Percentiles rank a stretch among this genome's conserved stretches.
Conservation (phyloP, 129 eudicot species). For the Flaveria ramosissima region DNA sequence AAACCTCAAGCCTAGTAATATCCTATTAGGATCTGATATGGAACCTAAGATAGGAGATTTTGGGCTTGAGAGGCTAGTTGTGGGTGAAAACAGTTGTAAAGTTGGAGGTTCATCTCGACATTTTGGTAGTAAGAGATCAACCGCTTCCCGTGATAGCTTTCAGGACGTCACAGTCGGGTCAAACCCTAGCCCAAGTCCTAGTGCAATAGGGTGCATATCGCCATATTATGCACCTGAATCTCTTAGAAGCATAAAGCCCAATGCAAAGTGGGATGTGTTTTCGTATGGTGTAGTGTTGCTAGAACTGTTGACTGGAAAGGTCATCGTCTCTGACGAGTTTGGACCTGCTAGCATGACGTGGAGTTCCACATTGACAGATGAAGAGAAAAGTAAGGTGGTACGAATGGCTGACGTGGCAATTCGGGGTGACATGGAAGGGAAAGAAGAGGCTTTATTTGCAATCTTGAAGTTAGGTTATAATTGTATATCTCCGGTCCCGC, state of each 20-base stretch:
- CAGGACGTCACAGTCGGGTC: constrained; percentile 55
- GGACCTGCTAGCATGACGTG: constrained; percentile 58
- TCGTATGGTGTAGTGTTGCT: constrained; percentile 87
- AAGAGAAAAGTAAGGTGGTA: constrained; percentile 62
- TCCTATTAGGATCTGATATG: constrained; percentile 78
- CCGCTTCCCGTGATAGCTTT: constrained; percentile 86
- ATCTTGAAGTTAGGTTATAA: constrained; percentile 67
- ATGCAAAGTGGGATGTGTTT: constrained; percentile 85
- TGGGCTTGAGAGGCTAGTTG: constrained; percentile 78
- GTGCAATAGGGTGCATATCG: constrained; percentile 64
- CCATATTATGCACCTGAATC: constrained; percentile 95
- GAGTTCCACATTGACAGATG: constrained; percentile 46
- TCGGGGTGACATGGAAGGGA: constrained; percentile 87
- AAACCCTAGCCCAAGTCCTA: constrained; percentile 88
- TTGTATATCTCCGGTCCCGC: constrained; percentile 78
- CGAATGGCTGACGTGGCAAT: constrained; percentile 86
- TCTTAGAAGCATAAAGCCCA: constrained; percentile 80
- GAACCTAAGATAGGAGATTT: constrained; percentile 96
- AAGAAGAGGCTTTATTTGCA: constrained; percentile 73
- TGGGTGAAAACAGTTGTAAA: constrained; percentile 64
- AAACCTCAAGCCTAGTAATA: constrained; percentile 85
- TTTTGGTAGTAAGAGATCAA: constrained; percentile 89
- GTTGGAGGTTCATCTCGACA: constrained; percentile 72
- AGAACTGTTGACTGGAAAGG: constrained; percentile 81
- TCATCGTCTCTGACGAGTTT: constrained; percentile 66